These are phyloP conservation scores for Neonectria punicea DNA, from an alignment of 2,329 filamentous ascomycete species.

Conservation along the genomic window DNA sequence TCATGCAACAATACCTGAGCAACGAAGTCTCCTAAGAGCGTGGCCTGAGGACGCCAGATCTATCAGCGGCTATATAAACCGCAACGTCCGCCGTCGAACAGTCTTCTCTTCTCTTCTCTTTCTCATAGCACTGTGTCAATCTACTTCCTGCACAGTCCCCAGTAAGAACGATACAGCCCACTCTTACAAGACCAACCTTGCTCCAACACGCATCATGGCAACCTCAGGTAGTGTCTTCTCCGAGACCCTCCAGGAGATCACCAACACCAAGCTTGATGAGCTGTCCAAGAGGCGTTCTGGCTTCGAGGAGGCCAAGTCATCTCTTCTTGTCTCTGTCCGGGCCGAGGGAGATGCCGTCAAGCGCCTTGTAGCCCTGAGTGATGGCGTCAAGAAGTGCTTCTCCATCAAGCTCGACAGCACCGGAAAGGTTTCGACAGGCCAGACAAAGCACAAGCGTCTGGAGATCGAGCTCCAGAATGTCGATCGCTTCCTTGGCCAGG, in stretches of 20 bases:
- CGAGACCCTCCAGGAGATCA: slow-evolving; percentile 56
- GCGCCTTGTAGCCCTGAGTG: slow-evolving; percentile 47
- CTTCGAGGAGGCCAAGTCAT: slow-evolving; percentile 50
- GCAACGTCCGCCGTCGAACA: background rate
- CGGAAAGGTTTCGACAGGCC: slow-evolving; percentile 35
- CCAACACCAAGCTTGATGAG: slow-evolving; percentile 56
- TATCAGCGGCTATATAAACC: slow-evolving; percentile 26
- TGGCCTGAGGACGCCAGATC: slow-evolving; percentile 38
- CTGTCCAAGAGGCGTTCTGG: slow-evolving; percentile 52
- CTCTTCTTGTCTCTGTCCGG: slow-evolving; percentile 43
- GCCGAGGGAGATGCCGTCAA: slow-evolving; percentile 41
- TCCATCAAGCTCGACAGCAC: slow-evolving; percentile 45
- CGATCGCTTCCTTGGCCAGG: slow-evolving; percentile 53
- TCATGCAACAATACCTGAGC: background rate
- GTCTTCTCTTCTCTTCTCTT: background rate
- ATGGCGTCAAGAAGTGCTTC: slow-evolving; percentile 51
- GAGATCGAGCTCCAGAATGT: slow-evolving; percentile 52
- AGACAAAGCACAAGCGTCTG: slow-evolving; percentile 42
- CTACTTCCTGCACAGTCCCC: background rate
- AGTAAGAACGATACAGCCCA: background rate
- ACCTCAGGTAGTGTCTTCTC: slow-evolving; percentile 52
- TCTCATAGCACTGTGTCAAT: background rate
- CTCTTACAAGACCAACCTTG: background rate
- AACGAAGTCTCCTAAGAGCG: background rate
- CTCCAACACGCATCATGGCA: slow-evolving; percentile 34